Conservation (phyloP, 176 grass and related monocot genomes). For the Alopecurus myosuroides region DNA sequence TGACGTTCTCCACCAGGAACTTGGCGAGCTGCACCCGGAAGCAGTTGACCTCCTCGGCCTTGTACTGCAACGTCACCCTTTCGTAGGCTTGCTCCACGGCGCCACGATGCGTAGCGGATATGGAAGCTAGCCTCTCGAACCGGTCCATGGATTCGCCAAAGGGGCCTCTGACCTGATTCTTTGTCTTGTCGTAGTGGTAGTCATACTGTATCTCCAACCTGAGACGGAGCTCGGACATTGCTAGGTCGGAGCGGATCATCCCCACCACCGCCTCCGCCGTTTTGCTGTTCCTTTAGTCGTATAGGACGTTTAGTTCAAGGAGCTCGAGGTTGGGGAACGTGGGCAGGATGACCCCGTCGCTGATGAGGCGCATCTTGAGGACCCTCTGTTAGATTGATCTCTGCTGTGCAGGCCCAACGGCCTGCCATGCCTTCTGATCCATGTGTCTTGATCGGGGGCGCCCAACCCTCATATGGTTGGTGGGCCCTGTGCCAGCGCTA, state of each 20-base stretch:
- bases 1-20: constrained; percentile 4
- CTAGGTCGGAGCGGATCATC: neutral
- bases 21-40: neutral
- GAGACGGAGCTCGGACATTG: neutral
- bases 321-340: neutral
- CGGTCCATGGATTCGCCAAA: neutral
- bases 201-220: neutral
- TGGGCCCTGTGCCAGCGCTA: too few relatives aligned
- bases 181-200: neutral
- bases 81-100: neutral
- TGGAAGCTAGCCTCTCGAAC: neutral
- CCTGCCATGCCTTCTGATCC: too few relatives aligned
- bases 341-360: neutral
- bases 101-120: neutral
- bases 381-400: too few relatives aligned
- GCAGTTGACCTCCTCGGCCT: neutral
- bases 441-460: too few relatives aligned
- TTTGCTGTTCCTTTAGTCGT: neutral
- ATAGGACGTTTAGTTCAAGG: neutral
- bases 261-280: neutral
- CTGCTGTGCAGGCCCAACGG: too few relatives aligned
- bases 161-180: neutral
- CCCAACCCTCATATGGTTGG: too few relatives aligned
- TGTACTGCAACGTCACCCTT: neutral
- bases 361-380: neutral